These are phyloP conservation scores for Vitis hybrid DNA, from an alignment of 177 flowering plant genomes.

Conservation along the genomic window DNA sequence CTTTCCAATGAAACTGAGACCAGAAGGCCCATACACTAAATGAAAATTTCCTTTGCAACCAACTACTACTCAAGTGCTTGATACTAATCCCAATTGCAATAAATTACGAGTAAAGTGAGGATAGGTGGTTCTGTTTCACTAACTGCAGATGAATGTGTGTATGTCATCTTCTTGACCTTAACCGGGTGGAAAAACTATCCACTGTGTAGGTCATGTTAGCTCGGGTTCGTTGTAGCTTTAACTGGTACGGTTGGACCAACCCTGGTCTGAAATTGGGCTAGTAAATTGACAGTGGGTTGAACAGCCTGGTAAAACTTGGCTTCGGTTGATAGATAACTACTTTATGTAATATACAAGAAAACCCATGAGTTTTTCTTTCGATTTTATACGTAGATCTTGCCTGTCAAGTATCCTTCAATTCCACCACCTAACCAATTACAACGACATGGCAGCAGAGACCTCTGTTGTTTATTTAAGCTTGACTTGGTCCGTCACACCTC, in stretches of 20 bases:
- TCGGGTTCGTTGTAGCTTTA: conserved; percentile 19
- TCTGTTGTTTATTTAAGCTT: background rate
- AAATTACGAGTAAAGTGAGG: no score
- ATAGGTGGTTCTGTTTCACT: no score
- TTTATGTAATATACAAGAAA: conserved; percentile 22
- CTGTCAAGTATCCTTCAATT: conserved; percentile 3
- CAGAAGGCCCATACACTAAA: no score
- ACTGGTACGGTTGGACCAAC: conserved; percentile 27
- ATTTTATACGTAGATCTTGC: background rate
- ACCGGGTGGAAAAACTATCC: background rate
- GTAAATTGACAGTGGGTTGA: conserved; percentile 1
- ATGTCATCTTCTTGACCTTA: conserved; percentile 16
- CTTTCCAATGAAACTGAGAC: no score
- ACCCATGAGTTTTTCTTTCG: background rate
- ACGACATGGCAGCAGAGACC: conserved; percentile 24
- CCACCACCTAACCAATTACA: conserved; percentile 22
- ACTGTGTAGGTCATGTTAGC: conserved; percentile 12
- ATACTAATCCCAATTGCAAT: no score
- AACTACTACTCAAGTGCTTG: no score
- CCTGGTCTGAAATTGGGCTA: background rate
- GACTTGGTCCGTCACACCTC: background rate
- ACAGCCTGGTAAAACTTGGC: background rate
- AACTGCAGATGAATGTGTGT: background rate
- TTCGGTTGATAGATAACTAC: conserved; percentile 23
- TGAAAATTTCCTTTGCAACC: no score